Evolutionary conservation across 257 asterid genomes (phyloP), one percentile per base, ranked within the genome.

Genomic region (Fraxinus cuspidata): DNA sequence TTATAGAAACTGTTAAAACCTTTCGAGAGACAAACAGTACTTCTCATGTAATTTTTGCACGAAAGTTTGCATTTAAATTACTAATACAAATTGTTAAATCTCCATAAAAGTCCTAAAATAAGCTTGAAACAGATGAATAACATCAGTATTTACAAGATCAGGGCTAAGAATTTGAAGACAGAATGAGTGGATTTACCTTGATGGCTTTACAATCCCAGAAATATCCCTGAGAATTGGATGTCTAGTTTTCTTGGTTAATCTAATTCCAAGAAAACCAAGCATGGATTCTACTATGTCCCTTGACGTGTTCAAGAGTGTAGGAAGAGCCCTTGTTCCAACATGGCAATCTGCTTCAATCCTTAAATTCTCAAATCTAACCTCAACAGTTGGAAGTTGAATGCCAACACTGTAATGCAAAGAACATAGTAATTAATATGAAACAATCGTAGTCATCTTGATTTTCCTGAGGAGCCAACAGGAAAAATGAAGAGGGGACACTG

Each of bases 321-420:
- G 96, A 51, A 89, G 96, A 2, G 96, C 96, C 71, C 96, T 66
- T 29, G 86, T 87, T 0, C 94, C 94, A 73, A 91, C 83, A 74
- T 89, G 85, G 74, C 92, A 89, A 75, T 89, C 87, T 8, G 92
- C 89, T 75, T 87, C 90, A 38, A 91, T 85, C 6, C 82, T 86
- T 25, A 91, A 51, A n/a, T 83, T 77, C 79, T 91, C 88, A 70
- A 87, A 89, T 66, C 92, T 78, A 73, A 91, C 88, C 69, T 91
- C 96, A 5, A 89, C 90, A 0, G 92, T 91, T 0, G 96, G 96
- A n/a, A 87, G 85, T 5, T 79, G 71, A 35, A 91, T 89, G 44
- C 92, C 96, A 67, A 91, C 94, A 29, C 96, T 90, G 85, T 75
- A 5, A 53, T 23, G 42, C 42, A 68, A 11, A 19, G 3, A 16